Percentiles rank a stretch among this genome's conserved stretches.
These are phyloP conservation scores for Tulasnella sp. DNA, from an alignment of 768 basidiomycete genomes.

Conservation along the genomic window DNA sequence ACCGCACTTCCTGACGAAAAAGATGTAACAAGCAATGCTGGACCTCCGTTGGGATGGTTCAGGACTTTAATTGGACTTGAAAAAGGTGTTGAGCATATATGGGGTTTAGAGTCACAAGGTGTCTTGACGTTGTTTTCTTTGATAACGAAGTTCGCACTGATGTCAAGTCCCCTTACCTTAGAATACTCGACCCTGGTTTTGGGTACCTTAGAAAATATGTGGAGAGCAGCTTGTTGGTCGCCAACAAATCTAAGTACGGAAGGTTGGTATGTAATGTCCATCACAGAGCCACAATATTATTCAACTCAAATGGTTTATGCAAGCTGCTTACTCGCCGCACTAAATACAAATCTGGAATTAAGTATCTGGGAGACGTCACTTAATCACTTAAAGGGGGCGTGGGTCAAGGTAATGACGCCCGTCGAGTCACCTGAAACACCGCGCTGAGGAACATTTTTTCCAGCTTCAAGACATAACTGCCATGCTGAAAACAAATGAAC, in stretches of 20 bases:
- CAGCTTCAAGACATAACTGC: constrained; percentile 16
- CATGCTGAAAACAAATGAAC: background rate
- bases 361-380: constrained; percentile 6
- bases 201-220: constrained; percentile 4
- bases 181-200: constrained; percentile 3
- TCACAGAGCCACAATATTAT: background rate
- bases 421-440: background rate
- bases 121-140: background rate
- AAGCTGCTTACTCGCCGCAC: constrained; percentile 13
- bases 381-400: constrained; percentile 15
- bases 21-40: background rate
- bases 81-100: background rate
- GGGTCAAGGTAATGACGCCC: constrained; percentile 9
- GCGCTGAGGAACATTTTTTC: background rate
- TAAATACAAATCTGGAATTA: constrained; percentile 15
- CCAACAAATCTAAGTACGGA: constrained; percentile 2
- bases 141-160: background rate
- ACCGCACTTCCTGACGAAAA: background rate
- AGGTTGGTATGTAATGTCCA: constrained; percentile 8
- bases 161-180: background rate
- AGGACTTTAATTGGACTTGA: constrained; percentile 12
- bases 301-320: background rate
- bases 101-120: background rate
- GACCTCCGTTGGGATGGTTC: constrained; percentile 7
- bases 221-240: constrained; percentile 15